Evolutionary conservation across 768 basidiomycete genomes (phyloP), one percentile per base, ranked within the genome.

Genomic region (Lenzites betulinus): DNA sequence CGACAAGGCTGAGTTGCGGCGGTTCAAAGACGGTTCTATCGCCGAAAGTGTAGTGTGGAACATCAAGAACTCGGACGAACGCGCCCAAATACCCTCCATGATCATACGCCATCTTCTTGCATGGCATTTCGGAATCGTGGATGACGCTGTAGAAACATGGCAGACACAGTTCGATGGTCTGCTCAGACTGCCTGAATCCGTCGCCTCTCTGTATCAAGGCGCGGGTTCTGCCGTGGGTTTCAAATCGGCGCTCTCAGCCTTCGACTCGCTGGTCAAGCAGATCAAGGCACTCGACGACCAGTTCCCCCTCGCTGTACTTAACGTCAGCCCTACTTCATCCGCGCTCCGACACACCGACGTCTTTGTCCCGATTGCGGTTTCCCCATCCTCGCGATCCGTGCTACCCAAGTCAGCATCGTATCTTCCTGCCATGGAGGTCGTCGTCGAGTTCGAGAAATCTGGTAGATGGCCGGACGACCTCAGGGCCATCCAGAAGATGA

Each of bases 41-140:
- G 70, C 83, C 6, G 94, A 98, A 73, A 93, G 90, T 65, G 93
- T 98, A n/a, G 95, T 98, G 2, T 99, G 97, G 97, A 90, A 97
- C 20, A 85, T 93, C 8, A 82, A 84, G 61, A 88, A 84, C 2
- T 80, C 83, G 0, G 93, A 96, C 52, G 92, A 94, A 61, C 87
- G 92, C 26, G 79, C 86, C 0, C 83, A 87, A 62, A 86, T 98
- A 28, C 93, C 94, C 0, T 76, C 79, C 15, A 79, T 83, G 75
- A 84, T 98, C 66, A 85, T 93, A 26, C 75, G 78, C 22, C 87
- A 95, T 74, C 74, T 98, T 41, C 81, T 99, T 11, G 68, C 78
- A 18, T 79, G 81, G 25, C 96, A 98, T 70, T 93, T 95, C 62
- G 82, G 81, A n/a, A 71, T 98, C 49, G 70, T 70, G 12, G 73